These are phyloP conservation scores for Penicillium paradoxum DNA, from an alignment of 495 filamentous ascomycete genomes.

Conservation along the genomic window DNA sequence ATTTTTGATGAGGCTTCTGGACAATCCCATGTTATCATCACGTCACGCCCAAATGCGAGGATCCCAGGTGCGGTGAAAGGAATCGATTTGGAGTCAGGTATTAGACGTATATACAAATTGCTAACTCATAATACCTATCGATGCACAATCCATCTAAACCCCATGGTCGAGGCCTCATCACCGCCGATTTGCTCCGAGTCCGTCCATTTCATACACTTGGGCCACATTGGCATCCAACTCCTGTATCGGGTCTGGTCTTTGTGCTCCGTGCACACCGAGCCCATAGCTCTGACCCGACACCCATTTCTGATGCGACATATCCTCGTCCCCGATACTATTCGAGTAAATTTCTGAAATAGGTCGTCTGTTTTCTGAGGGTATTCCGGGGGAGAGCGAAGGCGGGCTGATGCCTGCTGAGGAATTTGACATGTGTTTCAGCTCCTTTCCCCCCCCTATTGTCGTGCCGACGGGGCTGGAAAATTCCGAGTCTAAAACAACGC, in stretches of 20 bases:
- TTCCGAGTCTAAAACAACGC: conserved; percentile 7
- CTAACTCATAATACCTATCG: conserved; percentile 2
- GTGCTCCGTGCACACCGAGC: conserved; percentile 12
- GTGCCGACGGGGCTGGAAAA: conserved; percentile 8
- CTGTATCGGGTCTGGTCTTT: conserved; percentile 11
- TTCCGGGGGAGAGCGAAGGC: conserved; percentile 7
- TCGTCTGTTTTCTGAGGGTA: conserved; percentile 6
- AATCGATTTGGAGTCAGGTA: too few relatives aligned
- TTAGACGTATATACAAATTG: neutral
- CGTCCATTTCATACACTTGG: conserved; percentile 7
- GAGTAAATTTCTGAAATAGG: conserved; percentile 4
- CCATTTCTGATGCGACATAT: conserved; percentile 9
- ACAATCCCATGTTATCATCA: too few relatives aligned
- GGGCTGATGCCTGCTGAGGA: conserved; percentile 7
- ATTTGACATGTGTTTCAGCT: conserved; percentile 7
- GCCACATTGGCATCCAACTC: conserved; percentile 9
- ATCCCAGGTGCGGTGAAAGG: too few relatives aligned
- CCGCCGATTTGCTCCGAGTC: conserved; percentile 8
- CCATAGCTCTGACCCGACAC: conserved; percentile 7
- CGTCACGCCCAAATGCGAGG: too few relatives aligned
- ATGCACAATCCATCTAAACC: conserved; percentile 1
- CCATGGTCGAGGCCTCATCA: conserved; percentile 1
- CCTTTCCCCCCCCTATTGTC: conserved; percentile 3
- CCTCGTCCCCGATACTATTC: conserved; percentile 4
- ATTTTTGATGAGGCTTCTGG: too few relatives aligned